A percentile compares a stretch with the other conserved stretches of the same genome.
Evolutionary conservation across 2,329 filamentous ascomycete genomes (phyloP).

Genomic region (Tolypocladium tundrense): DNA sequence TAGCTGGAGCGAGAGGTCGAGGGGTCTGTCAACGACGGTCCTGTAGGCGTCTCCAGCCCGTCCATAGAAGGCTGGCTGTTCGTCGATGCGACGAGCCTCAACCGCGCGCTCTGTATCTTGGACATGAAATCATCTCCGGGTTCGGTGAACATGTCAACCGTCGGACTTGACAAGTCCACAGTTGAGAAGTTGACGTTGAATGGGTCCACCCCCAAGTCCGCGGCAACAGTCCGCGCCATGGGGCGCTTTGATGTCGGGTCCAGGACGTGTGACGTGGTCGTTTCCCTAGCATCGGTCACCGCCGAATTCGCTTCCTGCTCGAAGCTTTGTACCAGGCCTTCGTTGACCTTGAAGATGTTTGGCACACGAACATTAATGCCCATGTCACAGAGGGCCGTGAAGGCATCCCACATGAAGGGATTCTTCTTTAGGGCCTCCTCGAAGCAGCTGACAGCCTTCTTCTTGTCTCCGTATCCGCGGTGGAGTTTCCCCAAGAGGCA

Average conservation of each 20-base stretch:
- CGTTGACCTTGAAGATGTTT: conserved; percentile 75
- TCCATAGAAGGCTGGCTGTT: conserved; percentile 35
- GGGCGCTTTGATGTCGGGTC: conserved; percentile 33
- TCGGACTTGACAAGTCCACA: conserved; percentile 30
- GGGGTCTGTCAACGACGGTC: conserved; percentile 12
- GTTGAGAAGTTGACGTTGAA: conserved; percentile 37
- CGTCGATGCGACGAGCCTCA: conserved; percentile 29
- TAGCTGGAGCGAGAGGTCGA: conserved; percentile 12
- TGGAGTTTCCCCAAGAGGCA: conserved; percentile 83
- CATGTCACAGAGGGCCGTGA: conserved; percentile 78
- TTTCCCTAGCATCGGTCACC: conserved; percentile 25
- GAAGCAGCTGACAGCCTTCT: conserved; percentile 76
- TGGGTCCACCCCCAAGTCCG: conserved; percentile 33
- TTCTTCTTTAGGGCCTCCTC: conserved; percentile 83
- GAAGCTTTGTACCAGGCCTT: conserved; percentile 37
- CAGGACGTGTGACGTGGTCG: conserved; percentile 18
- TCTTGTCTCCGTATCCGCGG: conserved; percentile 69
- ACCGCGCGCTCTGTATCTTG: conserved; percentile 41
- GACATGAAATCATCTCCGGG: conserved; percentile 46
- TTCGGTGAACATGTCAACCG: conserved; percentile 29
- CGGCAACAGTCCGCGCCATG: conserved; percentile 24
- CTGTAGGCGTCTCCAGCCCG: conserved; percentile 50
- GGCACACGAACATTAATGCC: conserved; percentile 69
- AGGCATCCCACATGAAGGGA: conserved; percentile 97
- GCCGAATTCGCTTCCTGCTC: conserved; percentile 22